Evolutionary conservation across 2,329 filamentous ascomycete species (phyloP), one percentile per base, ranked within the genome.

Genomic region (Nothomitra cinnamomea): DNA sequence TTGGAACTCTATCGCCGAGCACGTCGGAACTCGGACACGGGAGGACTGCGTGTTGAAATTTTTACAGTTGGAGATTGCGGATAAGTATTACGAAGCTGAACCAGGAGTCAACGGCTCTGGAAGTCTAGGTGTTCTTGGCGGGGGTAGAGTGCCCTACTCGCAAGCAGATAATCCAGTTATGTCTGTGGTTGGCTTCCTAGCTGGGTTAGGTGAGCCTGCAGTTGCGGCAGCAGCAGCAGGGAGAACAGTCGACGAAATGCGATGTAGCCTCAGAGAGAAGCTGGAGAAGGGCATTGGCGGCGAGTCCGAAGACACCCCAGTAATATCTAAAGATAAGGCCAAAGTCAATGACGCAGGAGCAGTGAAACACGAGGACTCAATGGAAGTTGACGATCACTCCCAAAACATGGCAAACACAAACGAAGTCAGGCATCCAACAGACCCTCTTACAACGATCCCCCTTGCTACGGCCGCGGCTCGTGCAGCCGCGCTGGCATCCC

Each of bases 11-110:
- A 89, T 98, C 59, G 83, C 94, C 1, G 87, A 90, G 58, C 86
- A 95, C 63, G 92, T 98, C 43, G 85, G 85, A 50, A 94, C 87
- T 2, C 82, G 90, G 56, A 95, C 88, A 1, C 78, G 87, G 53
- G 94, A 98, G 67, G 90, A 98, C 70, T 98, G 92, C 66, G 90
- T 96, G 15, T 76, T 96, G 61, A 92, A 95, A 65, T 98, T 98
- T 72, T 69, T 98, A 58, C 88, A 95, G 64, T 75, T 98, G 36
- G 90, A 95, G 60, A 98, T 98, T 57, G 92, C 96, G 66, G 90
- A 95, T 71, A 94, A 94, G 66, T 98, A 95, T 63, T 73, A 95
- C 8, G 89, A 96, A 61, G 80, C 87, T 6, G 82, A 90, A 61
- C 73, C 76, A 6, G 67, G 71, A 43, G 49, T 75, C 73, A 10